Evolutionary conservation across 1,284 basidiomycete species (phyloP).

Genomic region (Tetrapyrgos nigripes): DNA sequence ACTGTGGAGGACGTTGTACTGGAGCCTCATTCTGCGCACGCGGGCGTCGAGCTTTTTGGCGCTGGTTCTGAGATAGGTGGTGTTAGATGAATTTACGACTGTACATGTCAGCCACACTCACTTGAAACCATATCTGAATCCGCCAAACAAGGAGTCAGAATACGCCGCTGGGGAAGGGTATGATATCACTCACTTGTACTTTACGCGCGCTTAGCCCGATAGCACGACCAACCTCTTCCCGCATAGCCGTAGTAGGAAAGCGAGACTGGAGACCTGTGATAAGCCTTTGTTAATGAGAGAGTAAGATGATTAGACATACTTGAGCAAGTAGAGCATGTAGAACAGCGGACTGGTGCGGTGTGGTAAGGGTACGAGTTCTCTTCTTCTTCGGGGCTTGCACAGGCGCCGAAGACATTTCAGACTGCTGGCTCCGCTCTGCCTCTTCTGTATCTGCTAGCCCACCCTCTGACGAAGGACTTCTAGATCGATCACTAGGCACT

Average conservation of each 20-base stretch:
- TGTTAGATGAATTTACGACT: neutral
- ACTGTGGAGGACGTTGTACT: conserved; percentile 60
- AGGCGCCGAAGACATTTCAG: conserved; percentile 35
- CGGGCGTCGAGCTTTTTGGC: conserved; percentile 80
- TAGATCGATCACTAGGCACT: conserved; percentile 33
- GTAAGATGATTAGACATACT: conserved; percentile 46
- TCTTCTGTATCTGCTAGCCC: conserved; percentile 62
- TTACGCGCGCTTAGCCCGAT: conserved; percentile 86
- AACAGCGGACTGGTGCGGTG: conserved; percentile 83
- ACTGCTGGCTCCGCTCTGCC: conserved; percentile 40
- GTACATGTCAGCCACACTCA: conserved; percentile 37
- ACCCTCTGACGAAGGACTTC: conserved; percentile 57
- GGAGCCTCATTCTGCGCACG: conserved; percentile 55
- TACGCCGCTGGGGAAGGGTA: conserved; percentile 18
- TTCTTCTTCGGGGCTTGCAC: conserved; percentile 68
- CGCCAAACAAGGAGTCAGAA: conserved; percentile 27
- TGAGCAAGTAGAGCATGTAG: conserved; percentile 81
- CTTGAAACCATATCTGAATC: conserved; percentile 90
- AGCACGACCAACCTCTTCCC: conserved; percentile 82
- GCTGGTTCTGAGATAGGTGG: conserved; percentile 64
- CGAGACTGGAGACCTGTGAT: conserved; percentile 61
- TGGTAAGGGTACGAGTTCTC: conserved; percentile 81
- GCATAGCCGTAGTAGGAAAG: conserved; percentile 83
- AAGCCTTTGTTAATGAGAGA: conserved; percentile 8
- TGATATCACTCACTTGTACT: conserved; percentile 71